Conservation (phyloP, 176 grass and related monocot genomes). For the Raddia guianensis region DNA sequence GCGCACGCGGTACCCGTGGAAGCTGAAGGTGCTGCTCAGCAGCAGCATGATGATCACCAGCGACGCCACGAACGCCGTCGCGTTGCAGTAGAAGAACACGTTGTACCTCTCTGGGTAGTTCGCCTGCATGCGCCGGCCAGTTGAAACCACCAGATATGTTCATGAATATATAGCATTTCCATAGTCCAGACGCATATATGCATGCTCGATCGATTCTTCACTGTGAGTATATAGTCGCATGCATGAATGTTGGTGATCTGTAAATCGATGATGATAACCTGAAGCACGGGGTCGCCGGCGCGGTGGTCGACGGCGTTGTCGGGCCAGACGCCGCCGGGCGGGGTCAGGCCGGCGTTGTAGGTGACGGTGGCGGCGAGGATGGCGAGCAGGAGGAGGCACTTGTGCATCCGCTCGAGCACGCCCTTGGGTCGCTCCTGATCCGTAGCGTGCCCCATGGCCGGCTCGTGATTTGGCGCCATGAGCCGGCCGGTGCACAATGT, state of each 20-base stretch:
- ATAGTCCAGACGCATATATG: no score
- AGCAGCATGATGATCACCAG: constrained; percentile 52
- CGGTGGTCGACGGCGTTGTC: constrained; percentile 7
- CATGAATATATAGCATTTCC: no score
- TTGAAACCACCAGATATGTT: no score
- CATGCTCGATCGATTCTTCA: background rate
- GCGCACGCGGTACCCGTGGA: background rate
- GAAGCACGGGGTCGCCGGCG: constrained; percentile 17
- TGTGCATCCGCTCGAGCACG: constrained; percentile 35
- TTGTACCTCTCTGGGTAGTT: constrained; percentile 10
- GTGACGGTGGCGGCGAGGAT: constrained; percentile 39
- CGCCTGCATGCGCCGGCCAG: constrained; percentile 4
- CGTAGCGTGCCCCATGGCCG: background rate
- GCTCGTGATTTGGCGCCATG: constrained; percentile 9
- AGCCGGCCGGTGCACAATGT: no score
- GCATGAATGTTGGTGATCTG: no score
- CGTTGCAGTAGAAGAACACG: constrained; percentile 51
- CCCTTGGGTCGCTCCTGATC: constrained; percentile 5
- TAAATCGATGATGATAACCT: background rate
- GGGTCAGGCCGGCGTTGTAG: constrained; percentile 27
- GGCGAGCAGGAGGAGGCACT: constrained; percentile 40
- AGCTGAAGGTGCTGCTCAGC: constrained; percentile 40
- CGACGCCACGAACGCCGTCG: constrained; percentile 50
- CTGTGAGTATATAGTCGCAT: no score
- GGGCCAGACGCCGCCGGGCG: constrained; percentile 45